Evolutionary conservation across 208 protist species (phyloP), one percentile per base, ranked within the genome.

Genomic region (Polymyxa betae): DNA sequence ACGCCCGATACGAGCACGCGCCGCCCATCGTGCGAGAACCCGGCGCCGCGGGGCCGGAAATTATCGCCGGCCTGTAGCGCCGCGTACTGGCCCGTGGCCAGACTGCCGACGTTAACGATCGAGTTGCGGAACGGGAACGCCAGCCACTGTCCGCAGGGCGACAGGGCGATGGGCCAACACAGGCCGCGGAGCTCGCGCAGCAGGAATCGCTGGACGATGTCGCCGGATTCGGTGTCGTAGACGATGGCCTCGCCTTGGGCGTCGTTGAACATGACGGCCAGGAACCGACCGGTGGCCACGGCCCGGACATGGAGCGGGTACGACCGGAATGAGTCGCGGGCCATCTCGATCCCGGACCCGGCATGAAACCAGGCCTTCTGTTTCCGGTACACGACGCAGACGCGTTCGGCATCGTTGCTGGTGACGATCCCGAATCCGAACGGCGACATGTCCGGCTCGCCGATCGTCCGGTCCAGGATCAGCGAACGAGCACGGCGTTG

Each of bases 111-210:
- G n/a, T 82, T 82, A n/a, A 82, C 72, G 72, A 82, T 16, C 35
- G 72, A 82, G 35, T 82, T 82, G 10, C 72, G 5, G n/a, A 82
- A 82, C 10, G 72, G 72, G 72, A 82, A 82, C n/a, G 72, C 72
- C 35, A 82, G 72, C 72, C 72, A 82, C 35, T n/a, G 72, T 35
- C 72, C 72, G 72, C 72, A 82, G 10, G 72, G 72, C 35, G 72
- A 82, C n/a, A 82, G 72, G 12, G 72, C n/a, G n/a, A 82, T 82
- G 35, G 72, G 72, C 72, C 72, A 82, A n/a, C 72, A 82, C 35
- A 82, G 72, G 35, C 72, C 72, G 5, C 35, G 72, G 16, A 82
- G 12, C 72, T 82, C 72, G 10, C 72, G 72, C 72, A 82, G 72
- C 16, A 35, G 72, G 72, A 82, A 82, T n/a, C n/a, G 5, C 72